phyloP scores from a whole-genome alignment of 306 rosid species.

The Ormosia emarginata region DNA sequence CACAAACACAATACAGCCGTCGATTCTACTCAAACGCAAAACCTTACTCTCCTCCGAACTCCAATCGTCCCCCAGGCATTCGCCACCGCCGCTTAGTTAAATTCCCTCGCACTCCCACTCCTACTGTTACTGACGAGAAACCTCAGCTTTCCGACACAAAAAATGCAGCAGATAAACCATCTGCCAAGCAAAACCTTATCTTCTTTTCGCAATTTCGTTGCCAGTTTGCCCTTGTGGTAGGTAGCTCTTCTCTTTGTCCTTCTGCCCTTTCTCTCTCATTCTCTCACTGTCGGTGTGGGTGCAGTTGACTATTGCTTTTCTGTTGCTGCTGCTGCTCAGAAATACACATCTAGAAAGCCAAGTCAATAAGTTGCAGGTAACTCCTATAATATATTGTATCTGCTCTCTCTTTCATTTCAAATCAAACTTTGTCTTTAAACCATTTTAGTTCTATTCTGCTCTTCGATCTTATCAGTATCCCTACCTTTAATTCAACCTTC shows the following conservation, averaged over 20 bases:
- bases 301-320: slow-evolving; percentile 51
- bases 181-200: slow-evolving; percentile 11
- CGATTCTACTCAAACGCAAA: slow-evolving; percentile 47
- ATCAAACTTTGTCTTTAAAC: neutral
- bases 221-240: slow-evolving; percentile 39
- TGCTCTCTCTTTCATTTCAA: neutral
- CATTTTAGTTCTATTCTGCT: neutral
- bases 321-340: slow-evolving; percentile 52
- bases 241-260: slow-evolving; percentile 13
- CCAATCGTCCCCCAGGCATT: slow-evolving; percentile 30
- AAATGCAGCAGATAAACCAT: slow-evolving; percentile 20
- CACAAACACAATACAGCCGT: slow-evolving; percentile 37
- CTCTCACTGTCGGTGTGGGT: neutral
- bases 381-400: neutral
- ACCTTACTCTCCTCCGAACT: slow-evolving; percentile 16
- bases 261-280: neutral
- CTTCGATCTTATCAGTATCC: neutral
- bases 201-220: slow-evolving; percentile 29
- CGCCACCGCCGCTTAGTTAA: slow-evolving; percentile 62
- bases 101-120: slow-evolving; percentile 16
- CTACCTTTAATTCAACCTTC: neutral
- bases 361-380: slow-evolving; percentile 62
- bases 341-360: slow-evolving; percentile 48
- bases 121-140: slow-evolving; percentile 20
- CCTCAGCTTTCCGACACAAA: slow-evolving; percentile 18